Evolutionary conservation across 805 yeast genomes (phyloP), one percentile per base, ranked within the genome.

Genomic region (Ogataea philodendri): DNA sequence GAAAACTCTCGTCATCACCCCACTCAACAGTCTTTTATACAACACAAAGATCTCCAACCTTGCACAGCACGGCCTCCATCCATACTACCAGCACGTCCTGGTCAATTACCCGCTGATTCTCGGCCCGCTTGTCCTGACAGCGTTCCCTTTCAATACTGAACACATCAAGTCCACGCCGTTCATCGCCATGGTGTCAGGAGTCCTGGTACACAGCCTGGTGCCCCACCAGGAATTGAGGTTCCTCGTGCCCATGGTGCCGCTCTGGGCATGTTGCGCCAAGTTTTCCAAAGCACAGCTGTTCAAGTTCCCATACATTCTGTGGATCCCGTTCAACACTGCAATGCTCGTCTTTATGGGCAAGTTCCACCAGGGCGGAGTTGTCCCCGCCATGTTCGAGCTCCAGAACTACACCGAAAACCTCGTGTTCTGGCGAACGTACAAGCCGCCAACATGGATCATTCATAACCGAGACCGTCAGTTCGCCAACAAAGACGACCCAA

Each of bases 151-250:
- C 36, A 53, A 62, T 5, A 60, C 58, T 29, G 59, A 54, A 8
- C 68, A 75, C 50, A 53, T 67, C 48, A 61, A 46, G 17, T 70
- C 83, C 1, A 63, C 81, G 2, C 79, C 89, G 1, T 72, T 76
- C 43, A 60, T 78, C 23, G 60, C 89, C 2, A 65, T 81, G 0
- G 37, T 74, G 2, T 77, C 95, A 4, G 94, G 88, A 0, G 17
- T 85, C 1, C 4, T 66, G 0, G 36, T 76, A 3, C 64, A 93
- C 17, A 86, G 97, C 0, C 2, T 76, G 0, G 70, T 87, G 15
- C 95, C 94, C 10, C 99, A 93, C 57, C 99, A 93, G 58, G 99
- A 93, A 55, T 67, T 87, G n/a, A 66, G 99, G 35, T 93, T 93
- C 55, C 60, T 94, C 27, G 55, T 79, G 1, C 97, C 98, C 0